These are phyloP conservation scores for Cercospora beticola DNA, from an alignment of 2,329 filamentous ascomycete genomes.

Conservation along the genomic window DNA sequence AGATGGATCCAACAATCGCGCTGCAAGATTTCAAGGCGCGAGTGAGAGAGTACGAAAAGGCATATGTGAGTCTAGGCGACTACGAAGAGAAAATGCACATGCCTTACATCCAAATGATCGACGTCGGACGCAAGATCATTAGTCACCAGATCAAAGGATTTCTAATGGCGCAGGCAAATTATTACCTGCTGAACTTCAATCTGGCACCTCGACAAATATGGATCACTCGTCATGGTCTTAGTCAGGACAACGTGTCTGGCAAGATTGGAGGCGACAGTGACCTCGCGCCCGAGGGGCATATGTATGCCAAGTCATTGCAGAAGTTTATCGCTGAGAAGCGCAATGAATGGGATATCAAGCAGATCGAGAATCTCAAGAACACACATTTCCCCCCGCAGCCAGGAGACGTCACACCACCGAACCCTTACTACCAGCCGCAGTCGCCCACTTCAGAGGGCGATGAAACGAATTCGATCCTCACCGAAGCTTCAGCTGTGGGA, in stretches of 20 bases:
- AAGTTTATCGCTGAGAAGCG: slow-evolving; percentile 81
- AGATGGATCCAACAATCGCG: slow-evolving; percentile 83
- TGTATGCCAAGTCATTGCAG: slow-evolving; percentile 76
- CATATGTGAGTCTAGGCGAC: slow-evolving; percentile 79
- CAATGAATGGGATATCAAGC: slow-evolving; percentile 76
- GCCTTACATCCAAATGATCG: slow-evolving; percentile 97
- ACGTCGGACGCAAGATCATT: slow-evolving; percentile 91
- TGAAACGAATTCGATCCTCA: slow-evolving; percentile 14
- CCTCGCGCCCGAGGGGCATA: slow-evolving; percentile 74
- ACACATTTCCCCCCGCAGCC: slow-evolving; percentile 85
- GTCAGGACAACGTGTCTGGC: slow-evolving; percentile 78
- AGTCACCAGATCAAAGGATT: slow-evolving; percentile 90
- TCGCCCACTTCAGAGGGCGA: slow-evolving; percentile 24
- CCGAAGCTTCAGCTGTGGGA: slow-evolving; percentile 40
- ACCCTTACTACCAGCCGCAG: slow-evolving; percentile 71
- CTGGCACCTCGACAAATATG: slow-evolving; percentile 93
- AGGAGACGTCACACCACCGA: slow-evolving; percentile 90
- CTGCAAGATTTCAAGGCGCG: slow-evolving; percentile 89
- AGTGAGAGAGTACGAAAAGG: slow-evolving; percentile 89
- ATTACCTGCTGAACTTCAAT: slow-evolving; percentile 96
- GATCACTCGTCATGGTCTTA: slow-evolving; percentile 95
- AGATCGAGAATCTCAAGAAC: slow-evolving; percentile 72
- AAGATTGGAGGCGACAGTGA: slow-evolving; percentile 90
- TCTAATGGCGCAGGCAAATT: slow-evolving; percentile 85
- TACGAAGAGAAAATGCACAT: slow-evolving; percentile 81